These are phyloP conservation scores for Calonectria honghensis DNA, from an alignment of 2,329 filamentous ascomycete species.

Conservation along the genomic window DNA sequence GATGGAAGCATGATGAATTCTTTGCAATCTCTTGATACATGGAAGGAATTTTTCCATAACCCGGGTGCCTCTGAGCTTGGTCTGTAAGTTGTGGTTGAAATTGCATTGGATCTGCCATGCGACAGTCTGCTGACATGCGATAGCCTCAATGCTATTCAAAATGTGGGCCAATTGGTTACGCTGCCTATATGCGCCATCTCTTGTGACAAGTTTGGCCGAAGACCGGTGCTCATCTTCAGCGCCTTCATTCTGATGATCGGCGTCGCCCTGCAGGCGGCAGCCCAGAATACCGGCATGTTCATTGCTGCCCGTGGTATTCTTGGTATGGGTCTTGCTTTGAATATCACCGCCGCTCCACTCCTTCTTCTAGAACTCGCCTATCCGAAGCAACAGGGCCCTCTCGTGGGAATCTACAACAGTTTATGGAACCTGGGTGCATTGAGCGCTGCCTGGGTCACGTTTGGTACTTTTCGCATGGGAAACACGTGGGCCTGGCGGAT, in stretches of 20 bases:
- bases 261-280: slow-evolving; percentile 1
- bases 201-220: slow-evolving; percentile 29
- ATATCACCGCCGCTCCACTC: slow-evolving; percentile 43
- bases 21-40: slow-evolving; percentile 9
- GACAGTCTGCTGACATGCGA: neutral
- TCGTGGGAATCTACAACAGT: slow-evolving; percentile 47
- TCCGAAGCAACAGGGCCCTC: slow-evolving; percentile 44
- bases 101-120: neutral
- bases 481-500: slow-evolving; percentile 46
- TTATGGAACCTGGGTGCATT: slow-evolving; percentile 47
- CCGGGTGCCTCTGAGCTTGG: slow-evolving; percentile 24
- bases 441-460: slow-evolving; percentile 40
- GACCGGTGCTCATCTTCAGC: neutral
- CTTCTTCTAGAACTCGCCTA: slow-evolving; percentile 44
- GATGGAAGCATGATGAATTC: slow-evolving; percentile 47
- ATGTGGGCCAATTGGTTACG: slow-evolving; percentile 45
- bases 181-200: slow-evolving; percentile 43
- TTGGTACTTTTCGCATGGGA: slow-evolving; percentile 42
- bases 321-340: slow-evolving; percentile 44
- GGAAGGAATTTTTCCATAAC: slow-evolving; percentile 25
- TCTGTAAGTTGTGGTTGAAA: slow-evolving; percentile 1
- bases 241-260: slow-evolving; percentile 3
- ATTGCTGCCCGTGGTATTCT: slow-evolving; percentile 62
- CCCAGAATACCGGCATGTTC: slow-evolving; percentile 47
- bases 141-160: slow-evolving; percentile 48